Conservation (phyloP, 176 grass and related monocot genomes). For the Carex myosuroides region DNA sequence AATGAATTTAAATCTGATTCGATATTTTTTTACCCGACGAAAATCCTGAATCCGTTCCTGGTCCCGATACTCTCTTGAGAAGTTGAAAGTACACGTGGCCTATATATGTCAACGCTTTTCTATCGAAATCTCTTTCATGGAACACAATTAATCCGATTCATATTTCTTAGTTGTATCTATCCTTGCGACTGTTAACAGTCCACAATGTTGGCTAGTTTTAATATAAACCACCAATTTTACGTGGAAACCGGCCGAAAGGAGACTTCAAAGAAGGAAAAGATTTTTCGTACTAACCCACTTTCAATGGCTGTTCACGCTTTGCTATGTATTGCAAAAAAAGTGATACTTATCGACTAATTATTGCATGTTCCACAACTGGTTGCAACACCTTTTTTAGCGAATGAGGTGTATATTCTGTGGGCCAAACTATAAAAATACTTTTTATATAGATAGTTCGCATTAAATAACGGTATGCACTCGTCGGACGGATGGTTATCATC, state of each 20-base stretch:
- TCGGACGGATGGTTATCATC: no score
- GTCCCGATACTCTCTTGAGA: not conserved
- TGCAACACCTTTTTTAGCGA: not conserved
- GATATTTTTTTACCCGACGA: no score
- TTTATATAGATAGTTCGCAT: no score
- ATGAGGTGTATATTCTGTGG: not conserved
- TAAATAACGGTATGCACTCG: no score
- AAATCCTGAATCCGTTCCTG: no score
- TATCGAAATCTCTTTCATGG: not conserved
- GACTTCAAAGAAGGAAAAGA: not conserved
- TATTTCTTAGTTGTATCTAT: not conserved
- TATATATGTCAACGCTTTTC: not conserved
- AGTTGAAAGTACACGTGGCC: not conserved
- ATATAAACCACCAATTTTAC: slow-evolving; percentile 16
- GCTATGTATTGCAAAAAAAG: not conserved
- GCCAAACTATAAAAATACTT: not conserved
- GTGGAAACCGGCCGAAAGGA: slow-evolving; percentile 3
- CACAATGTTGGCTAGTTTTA: not conserved
- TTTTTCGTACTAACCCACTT: not conserved
- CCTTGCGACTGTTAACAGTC: not conserved
- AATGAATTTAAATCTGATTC: no score
- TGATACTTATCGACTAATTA: not conserved
- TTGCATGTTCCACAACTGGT: not conserved
- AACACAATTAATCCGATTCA: not conserved
- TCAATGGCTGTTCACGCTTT: not conserved